Base-by-base conservation (phyloP, 108 stramenopile genomes). In the Conticribra guillardii region DNA sequence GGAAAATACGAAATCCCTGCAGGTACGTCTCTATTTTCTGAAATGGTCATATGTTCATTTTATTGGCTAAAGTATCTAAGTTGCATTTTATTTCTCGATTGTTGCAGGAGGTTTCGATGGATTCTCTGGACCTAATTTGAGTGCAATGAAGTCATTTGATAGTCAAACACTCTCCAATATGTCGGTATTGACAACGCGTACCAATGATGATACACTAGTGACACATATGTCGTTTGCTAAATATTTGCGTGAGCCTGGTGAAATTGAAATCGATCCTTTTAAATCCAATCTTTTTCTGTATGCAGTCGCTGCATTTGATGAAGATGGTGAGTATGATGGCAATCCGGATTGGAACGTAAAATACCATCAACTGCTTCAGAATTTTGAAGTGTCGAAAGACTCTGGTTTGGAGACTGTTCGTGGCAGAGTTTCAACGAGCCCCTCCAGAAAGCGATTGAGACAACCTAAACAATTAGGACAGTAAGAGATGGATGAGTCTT, bases 1-100 rank as follows among this genome's bases (percentile, higher is more conserved):
- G 76, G 54, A 14, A 77, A 77, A 23, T 77, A 77, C 49, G 55
- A 55, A 52, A 77, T 77, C 23, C 76, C 68, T 18, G 76, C 76
- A 15, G 72, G 72, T 23, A 57, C 54, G 30, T n/a, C n/a, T n/a
- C n/a, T n/a, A n/a, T n/a, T n/a, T n/a, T n/a, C n/a, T n/a, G n/a
- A n/a, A n/a, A n/a, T n/a, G n/a, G n/a, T n/a, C n/a, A n/a, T n/a
- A n/a, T n/a, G n/a, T n/a, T n/a, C 44, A 44, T 44, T 44, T 44
- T 44, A 44, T 44, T 15, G 11, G 11, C 15, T 44, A 44, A 44
- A 44, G n/a, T n/a, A n/a, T n/a, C n/a, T n/a, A n/a, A n/a, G n/a
- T n/a, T n/a, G n/a, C n/a, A 11, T 44, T 44, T 11, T 44, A 44
- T 15, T 44, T 44, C 15, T 44, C 11, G 11, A 8, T 44, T 15